Base-by-base conservation (phyloP, 192 early-diverging fungal genomes). In the Backusella westeae region DNA sequence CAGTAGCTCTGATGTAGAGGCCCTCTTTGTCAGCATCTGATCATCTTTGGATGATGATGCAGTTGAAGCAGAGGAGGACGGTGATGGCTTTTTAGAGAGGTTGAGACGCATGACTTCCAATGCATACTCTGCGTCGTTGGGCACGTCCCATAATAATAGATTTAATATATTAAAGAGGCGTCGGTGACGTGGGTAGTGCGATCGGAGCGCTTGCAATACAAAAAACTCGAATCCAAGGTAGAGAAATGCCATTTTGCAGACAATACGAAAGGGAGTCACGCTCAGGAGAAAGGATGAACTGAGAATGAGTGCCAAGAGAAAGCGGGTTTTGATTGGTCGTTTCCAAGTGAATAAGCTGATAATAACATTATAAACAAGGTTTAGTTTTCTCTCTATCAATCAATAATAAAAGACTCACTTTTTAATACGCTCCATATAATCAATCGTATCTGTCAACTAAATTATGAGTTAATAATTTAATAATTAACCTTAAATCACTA, bases 81-180 rank as follows among this genome's bases (percentile, higher is more conserved):
- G 35, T 0, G 68, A 69, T 21, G 34, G 5, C 41, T 32, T 71
- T 36, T 72, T 79, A 66, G 6, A 41, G 39, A 8, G 77, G 21
- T 63, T 77, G 53, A 53, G n/a, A 14, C 75, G 80, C 44, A 88
- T 41, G 42, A 84, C 53, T 52, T 87, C 85, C 42, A 88, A 76
- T 32, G 84, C 87, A 65, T 82, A 85, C 32, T 86, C 84, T 10
- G 85, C 86, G 68, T 84, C 86, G 5, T 81, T 85, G 1, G 87
- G 87, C 3, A 88, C 82, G 34, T 77, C 82, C 87, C 87, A 87
- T 12, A 88, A 68, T 26, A 87, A 59, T 79, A 80, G 83, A 68
- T 88, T 83, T 17, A 84, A 53, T 6, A 83, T 77, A 8, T 79
- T 84, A 65, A 88, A 88, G 0, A 87, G 65, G 34, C 83, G 84